phyloP scores from a whole-genome alignment of 805 yeast species.

The Barnettozyma salicaria region DNA sequence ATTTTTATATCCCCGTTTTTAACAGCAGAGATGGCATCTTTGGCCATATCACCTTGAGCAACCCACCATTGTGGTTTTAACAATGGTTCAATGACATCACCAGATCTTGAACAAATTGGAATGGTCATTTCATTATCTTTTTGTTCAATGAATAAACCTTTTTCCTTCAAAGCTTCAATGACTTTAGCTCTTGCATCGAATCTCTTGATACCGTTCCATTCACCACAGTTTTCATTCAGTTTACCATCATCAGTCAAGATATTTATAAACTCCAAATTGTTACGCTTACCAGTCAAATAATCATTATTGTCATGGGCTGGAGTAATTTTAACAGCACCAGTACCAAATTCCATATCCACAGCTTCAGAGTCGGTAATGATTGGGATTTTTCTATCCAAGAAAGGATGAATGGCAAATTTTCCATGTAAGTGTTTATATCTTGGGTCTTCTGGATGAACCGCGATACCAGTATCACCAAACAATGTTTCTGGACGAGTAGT shows the following conservation, averaged over 20 bases:
- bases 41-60: slow-evolving; percentile 81
- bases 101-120: slow-evolving; percentile 93
- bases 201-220: slow-evolving; percentile 85
- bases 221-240: slow-evolving; percentile 89
- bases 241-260: slow-evolving; percentile 89
- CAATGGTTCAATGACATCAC: slow-evolving; percentile 93
- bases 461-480: slow-evolving; percentile 97
- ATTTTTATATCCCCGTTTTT: slow-evolving; percentile 74
- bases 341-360: slow-evolving; percentile 98
- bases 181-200: slow-evolving; percentile 89
- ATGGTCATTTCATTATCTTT: slow-evolving; percentile 93
- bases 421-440: slow-evolving; percentile 95
- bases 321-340: slow-evolving; percentile 99
- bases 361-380: slow-evolving; percentile 87
- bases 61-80: slow-evolving; percentile 99
- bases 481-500: slow-evolving; percentile 99
- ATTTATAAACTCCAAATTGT: slow-evolving; percentile 79
- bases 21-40: slow-evolving; percentile 80
- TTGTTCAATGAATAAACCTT: slow-evolving; percentile 75
- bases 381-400: slow-evolving; percentile 78
- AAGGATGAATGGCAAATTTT: slow-evolving; percentile 84
- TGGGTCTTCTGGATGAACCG: slow-evolving; percentile 92
- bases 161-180: slow-evolving; percentile 68
- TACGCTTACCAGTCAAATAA: slow-evolving; percentile 94
- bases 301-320: slow-evolving; percentile 98